phyloP scores from a whole-genome alignment of 139 green algal species.

The Asterochloris sp. region DNA sequence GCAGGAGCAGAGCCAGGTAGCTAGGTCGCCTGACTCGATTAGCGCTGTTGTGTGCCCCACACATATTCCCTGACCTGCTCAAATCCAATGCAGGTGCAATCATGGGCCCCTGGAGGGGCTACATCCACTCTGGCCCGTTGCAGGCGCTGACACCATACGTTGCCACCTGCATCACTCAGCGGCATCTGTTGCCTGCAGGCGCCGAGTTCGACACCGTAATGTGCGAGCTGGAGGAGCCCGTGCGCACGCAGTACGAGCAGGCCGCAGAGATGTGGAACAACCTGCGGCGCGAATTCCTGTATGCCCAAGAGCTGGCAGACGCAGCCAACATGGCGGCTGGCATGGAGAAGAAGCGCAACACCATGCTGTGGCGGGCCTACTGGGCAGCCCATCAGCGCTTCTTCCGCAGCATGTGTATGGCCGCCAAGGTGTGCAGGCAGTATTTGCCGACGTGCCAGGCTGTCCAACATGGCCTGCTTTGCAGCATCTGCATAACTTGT shows the following conservation, averaged over 20 bases:
- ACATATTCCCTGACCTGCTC: too few species aligned
- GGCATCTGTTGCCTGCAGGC: constrained; percentile 19
- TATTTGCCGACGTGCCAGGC: not conserved
- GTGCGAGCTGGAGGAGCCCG: constrained; percentile 37
- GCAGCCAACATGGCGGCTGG: constrained; percentile 5
- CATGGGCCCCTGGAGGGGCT: too few species aligned
- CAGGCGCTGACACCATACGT: too few species aligned
- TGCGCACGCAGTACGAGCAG: constrained; percentile 25
- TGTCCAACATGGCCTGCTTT: too few species aligned
- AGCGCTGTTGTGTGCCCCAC: too few species aligned
- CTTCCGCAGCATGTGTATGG: constrained; percentile 77
- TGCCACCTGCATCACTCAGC: too few species aligned
- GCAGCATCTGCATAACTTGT: not conserved
- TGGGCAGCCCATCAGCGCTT: constrained; percentile 71
- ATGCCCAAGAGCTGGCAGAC: constrained; percentile 35
- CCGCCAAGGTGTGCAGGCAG: constrained; percentile 52
- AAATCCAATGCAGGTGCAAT: too few species aligned
- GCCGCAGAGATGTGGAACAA: constrained; percentile 36
- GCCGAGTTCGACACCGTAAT: constrained; percentile 76
- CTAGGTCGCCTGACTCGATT: too few species aligned
- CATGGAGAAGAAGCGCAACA: constrained; percentile 12
- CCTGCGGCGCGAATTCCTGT: constrained; percentile 37
- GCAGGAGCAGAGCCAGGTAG: too few species aligned
- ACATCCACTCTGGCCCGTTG: too few species aligned
- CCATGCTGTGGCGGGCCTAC: constrained; percentile 59